Evolutionary conservation across 371 early-diverging fungal species (phyloP).

Genomic region (Sporodiniella umbellata): DNA sequence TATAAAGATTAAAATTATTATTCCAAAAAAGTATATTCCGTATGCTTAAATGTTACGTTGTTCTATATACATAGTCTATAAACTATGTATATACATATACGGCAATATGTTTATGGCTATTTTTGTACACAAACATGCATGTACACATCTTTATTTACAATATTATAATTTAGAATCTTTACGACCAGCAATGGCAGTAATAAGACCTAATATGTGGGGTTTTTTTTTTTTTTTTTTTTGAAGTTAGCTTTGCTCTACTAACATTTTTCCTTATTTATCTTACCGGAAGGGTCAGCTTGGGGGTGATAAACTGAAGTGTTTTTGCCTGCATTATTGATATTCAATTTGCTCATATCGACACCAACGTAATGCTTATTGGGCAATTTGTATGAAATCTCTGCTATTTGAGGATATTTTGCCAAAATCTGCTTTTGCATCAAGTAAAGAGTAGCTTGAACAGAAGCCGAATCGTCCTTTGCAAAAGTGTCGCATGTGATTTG

Average conservation of each 20-base stretch:
- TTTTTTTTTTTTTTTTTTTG: no score
- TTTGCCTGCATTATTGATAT: constrained; percentile 67
- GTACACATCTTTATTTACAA: no score
- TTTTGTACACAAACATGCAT: no score
- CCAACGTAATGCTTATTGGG: constrained; percentile 87
- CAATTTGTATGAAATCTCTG: constrained; percentile 69
- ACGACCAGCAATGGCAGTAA: constrained; percentile 72
- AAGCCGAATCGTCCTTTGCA: constrained; percentile 70
- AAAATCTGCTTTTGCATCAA: constrained; percentile 68
- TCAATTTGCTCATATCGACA: constrained; percentile 72
- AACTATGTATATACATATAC: no score
- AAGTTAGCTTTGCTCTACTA: no score
- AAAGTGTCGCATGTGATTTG: constrained; percentile 66
- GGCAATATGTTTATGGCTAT: no score
- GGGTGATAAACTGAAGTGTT: constrained; percentile 75
- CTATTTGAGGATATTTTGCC: constrained; percentile 58
- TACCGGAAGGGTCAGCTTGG: constrained; percentile 73
- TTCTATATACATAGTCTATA: no score
- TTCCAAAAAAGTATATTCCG: no score
- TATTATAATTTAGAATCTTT: constrained; percentile 45
- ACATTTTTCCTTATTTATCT: constrained; percentile 11
- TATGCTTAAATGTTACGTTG: no score
- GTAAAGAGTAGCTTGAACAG: constrained; percentile 73
- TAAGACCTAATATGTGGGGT: constrained; percentile 41
- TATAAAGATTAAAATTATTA: no score